Evolutionary conservation across 176 grass and related monocot species (phyloP).

Genomic region (Cenchrus fungigraminus): DNA sequence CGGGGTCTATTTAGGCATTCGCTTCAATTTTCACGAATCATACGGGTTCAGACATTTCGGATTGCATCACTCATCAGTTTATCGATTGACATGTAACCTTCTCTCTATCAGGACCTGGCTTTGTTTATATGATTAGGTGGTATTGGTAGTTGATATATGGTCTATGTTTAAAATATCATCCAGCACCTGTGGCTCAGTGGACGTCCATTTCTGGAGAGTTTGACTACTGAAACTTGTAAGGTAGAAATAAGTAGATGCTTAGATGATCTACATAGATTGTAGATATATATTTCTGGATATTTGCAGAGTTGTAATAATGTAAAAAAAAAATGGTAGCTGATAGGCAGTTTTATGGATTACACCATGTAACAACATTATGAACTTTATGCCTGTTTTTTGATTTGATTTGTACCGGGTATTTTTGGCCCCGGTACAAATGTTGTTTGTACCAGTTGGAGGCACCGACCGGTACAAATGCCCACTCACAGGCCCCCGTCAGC

Average conservation of each 20-base stretch:
- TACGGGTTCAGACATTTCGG: not conserved
- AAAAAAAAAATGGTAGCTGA: not conserved
- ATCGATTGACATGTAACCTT: not conserved
- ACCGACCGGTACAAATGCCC: too few species aligned
- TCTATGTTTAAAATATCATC: not conserved
- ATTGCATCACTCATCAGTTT: constrained; percentile 21
- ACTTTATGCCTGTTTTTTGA: too few species aligned
- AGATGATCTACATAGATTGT: not conserved
- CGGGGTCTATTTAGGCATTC: not conserved
- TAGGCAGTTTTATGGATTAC: not conserved
- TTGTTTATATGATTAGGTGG: not conserved
- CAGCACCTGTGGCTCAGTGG: constrained; percentile 20
- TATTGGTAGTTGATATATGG: constrained; percentile 18
- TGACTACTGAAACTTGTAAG: constrained; percentile 9
- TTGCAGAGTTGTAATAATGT: constrained; percentile 17
- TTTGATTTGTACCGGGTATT: too few species aligned
- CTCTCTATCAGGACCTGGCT: not conserved
- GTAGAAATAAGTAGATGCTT: constrained; percentile 5
- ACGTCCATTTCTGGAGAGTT: not conserved
- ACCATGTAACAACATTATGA: too few species aligned
- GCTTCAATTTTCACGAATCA: not conserved
- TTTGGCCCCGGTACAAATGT: too few species aligned
- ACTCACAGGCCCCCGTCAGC: too few species aligned
- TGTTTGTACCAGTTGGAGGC: too few species aligned
- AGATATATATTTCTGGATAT: not conserved